phyloP scores from a whole-genome alignment of 352 stramenopile species.

The Phytophthora megakarya region DNA sequence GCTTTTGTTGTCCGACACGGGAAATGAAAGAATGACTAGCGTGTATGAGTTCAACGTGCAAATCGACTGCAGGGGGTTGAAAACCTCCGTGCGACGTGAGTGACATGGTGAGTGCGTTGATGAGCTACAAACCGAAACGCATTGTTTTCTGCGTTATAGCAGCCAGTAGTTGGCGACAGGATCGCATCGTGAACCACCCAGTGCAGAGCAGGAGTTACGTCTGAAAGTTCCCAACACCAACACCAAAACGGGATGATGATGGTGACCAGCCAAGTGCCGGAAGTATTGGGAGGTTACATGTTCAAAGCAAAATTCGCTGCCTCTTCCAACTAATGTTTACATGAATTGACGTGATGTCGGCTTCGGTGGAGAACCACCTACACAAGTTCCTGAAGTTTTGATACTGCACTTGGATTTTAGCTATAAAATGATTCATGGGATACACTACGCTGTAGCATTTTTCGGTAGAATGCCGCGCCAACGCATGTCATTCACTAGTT shows the following conservation, averaged over 20 bases:
- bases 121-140: constrained; percentile 10
- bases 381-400: no score
- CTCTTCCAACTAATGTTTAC: constrained; percentile 1
- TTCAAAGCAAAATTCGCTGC: constrained; percentile 9
- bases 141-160: constrained; percentile 12
- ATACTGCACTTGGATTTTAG: no score
- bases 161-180: neutral
- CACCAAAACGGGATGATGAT: constrained; percentile 23
- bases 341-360: neutral
- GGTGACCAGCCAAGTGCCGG: constrained; percentile 16
- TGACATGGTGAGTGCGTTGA: neutral
- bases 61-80: constrained; percentile 3
- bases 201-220: constrained; percentile 14
- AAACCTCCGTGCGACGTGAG: constrained; percentile 25
- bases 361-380: constrained; percentile 3
- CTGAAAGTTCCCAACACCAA: constrained; percentile 23
- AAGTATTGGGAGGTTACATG: constrained; percentile 21
- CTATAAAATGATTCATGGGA: no score
- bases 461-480: constrained; percentile 44
- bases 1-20: constrained; percentile 14
- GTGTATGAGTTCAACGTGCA: neutral
- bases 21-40: constrained; percentile 26
- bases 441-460: constrained; percentile 35
- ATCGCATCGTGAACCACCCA: neutral
- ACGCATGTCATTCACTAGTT: constrained; percentile 57